Evolutionary conservation across 352 stramenopile genomes (phyloP), one percentile per base, ranked within the genome.

Genomic region (Phytophthora palmivora): DNA sequence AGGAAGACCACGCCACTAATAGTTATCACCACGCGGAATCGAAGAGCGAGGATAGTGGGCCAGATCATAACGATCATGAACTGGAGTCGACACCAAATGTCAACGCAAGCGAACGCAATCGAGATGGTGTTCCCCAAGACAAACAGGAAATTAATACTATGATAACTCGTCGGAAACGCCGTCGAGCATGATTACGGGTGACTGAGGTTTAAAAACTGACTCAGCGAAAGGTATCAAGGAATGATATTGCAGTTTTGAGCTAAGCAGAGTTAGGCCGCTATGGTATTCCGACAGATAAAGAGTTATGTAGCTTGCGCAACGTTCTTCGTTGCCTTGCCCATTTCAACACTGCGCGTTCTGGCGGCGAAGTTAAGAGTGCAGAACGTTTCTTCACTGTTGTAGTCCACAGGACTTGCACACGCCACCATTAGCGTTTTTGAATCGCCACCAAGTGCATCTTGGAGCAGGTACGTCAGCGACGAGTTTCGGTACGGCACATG

Each of bases 401-500:
- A 97, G 57, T 95, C 86, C 4, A 94, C 87, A 0, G 92, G 91
- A 58, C 86, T 95, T 11, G 84, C 84, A 48, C 87, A 96, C 2
- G 93, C 90, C 48, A 98, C 91, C 90, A 98, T 98, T 47, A 97
- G 79, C 21, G 91, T 97, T 69, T 98, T 98, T 11, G 87, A 96
- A 57, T 98, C 90, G 16, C 88, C 85, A 11, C 86, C 87, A 4
- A 98, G 70, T 0, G 89, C 94, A 76, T 98, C 94, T 69, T 97
- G 90, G 9, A 98, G 82, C 46, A 98, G 72, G 63, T 95, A 97
- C 32, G 95, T 98, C 32, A 98, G 76, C 24, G 92, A 98, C 22
- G 89, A 98, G 72, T 98, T 98, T 62, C 95, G 81, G 66, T 97
- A 98, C 26, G 95, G 95, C 8, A 98, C 84, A 74, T 99, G 96